Conservation (phyloP, 2,329 filamentous ascomycete genomes). For the Cladophialophora exuberans region DNA sequence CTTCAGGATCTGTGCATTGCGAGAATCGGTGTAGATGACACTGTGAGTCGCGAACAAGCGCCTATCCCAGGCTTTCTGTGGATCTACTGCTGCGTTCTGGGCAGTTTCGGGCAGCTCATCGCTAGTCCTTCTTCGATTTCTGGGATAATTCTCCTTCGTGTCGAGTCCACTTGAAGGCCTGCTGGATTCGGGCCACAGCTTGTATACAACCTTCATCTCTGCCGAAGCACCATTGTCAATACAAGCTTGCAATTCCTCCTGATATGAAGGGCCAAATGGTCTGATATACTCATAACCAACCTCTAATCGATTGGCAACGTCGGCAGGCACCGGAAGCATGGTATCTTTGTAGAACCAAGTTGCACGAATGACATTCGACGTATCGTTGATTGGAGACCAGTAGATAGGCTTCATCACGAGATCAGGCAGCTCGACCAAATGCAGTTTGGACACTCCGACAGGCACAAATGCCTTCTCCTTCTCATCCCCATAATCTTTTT, state of each 20-base stretch:
- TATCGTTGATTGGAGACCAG: constrained; percentile 91
- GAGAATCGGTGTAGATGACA: constrained; percentile 81
- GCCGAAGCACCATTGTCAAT: constrained; percentile 86
- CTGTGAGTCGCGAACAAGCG: constrained; percentile 72
- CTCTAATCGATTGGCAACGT: constrained; percentile 89
- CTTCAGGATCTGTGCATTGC: constrained; percentile 81
- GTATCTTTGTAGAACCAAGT: constrained; percentile 98
- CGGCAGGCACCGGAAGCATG: constrained; percentile 84
- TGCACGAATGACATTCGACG: constrained; percentile 77
- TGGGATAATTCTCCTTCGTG: constrained; percentile 38
- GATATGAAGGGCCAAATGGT: constrained; percentile 91
- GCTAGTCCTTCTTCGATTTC: constrained; percentile 18
- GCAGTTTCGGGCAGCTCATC: constrained; percentile 16
- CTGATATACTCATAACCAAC: constrained; percentile 84
- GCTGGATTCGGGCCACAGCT: constrained; percentile 68
- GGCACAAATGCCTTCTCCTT: constrained; percentile 63
- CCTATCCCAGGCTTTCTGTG: constrained; percentile 29
- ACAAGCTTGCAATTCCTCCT: constrained; percentile 85
- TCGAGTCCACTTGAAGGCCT: constrained; percentile 43
- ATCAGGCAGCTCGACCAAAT: constrained; percentile 81
- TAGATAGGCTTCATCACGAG: constrained; percentile 95
- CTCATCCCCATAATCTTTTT: constrained; percentile 33
- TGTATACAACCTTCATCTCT: constrained; percentile 87
- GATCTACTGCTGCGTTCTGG: constrained; percentile 30
- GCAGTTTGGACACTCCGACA: constrained; percentile 86